Evolutionary conservation across 176 grass and related monocot genomes (phyloP), one percentile per base, ranked within the genome.

Genomic region (Miscanthus lutarioriparius): DNA sequence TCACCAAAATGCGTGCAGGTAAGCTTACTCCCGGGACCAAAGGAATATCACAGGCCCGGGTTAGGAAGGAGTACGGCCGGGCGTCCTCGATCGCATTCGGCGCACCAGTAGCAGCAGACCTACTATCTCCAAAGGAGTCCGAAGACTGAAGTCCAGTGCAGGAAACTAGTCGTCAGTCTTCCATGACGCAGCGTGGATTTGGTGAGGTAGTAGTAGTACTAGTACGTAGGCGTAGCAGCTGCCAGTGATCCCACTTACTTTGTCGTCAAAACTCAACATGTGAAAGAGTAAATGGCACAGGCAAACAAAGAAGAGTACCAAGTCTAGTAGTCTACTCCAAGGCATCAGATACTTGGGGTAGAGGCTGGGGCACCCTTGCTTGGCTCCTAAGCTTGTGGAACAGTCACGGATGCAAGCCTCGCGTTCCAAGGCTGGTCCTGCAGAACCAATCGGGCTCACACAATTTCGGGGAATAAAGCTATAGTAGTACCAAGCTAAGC

Each of bases 1-100:
- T 76, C 80, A 84, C 89, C 89, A 84, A 76, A 70, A 75, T 74
- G 49, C 61, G 85, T 43, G 89, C 76, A 84, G 89, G 75, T 87
- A 28, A 28, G 80, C 88, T 69, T 63, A 74, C 89, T 76, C 81
- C 80, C 23, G 40, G 78, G 20, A 47, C 40, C 6, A 79, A 64
- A 73, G 67, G 79, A 79, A 76, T 87, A 69, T 83, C 68, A 10
- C 30, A 39, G 38, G 27, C 36, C 37, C 16, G 58, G 72, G 79
- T 47, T 53, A 14, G 49, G 28, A 37, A 3, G 17, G 11, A 77
- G 82, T 6, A 25, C 70, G 0, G 69, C 64, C 43, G 40, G 25
- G 65, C 7, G 83, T 80, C 89, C 80, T 35, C 10, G 61, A 62
- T 64, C 26, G 61, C 16, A 41, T 90, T 84, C 39, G 84, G 47